Evolutionary conservation across 441 rosid species (phyloP), one percentile per base, ranked within the genome.

Genomic region (Daphne laureola): DNA sequence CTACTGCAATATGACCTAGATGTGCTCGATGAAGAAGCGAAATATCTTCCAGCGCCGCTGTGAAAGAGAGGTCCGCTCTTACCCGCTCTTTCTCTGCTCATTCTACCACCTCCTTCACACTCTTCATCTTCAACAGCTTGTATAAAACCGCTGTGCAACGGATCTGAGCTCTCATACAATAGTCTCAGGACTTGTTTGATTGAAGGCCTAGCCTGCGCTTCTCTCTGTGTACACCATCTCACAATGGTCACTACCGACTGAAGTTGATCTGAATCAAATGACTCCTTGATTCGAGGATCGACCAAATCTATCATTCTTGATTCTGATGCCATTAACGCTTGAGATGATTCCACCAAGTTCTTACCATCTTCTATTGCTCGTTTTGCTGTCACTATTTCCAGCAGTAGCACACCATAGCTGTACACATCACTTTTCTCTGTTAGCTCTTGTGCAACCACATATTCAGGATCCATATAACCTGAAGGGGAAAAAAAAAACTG

Each of bases 391-490:
- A 93, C 70, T 58, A 89, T 72, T 69, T 93, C 99, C 55, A 93
- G 57, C 57, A 93, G 71, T 42, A 93, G 65, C 26, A 93, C 96
- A 14, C 99, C 99, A 2, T 77, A 90, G 76, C 99, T 87, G 67
- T 93, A 93, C n/a, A 90, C 69, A 65, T 93, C 97, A 54, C 97
- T 93, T 71, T 87, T 93, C 79, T 93, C 87, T 0, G 90, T 93
- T 59, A 90, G 87, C 67, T 93, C 87, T 61, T 81, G 96, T 25
- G 92, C 83, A 62, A 83, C 72, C 58, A 84, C 78, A 42, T 89
- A 89, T 70, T 89, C 97, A 25, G 96, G 98, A 73, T 93, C 97
- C 86, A 93, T 85, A 53, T 89, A 89, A 66, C 97, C 98, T 92
- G 91, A 58, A 72, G 73, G 15, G n/a, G n/a, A n/a, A n/a, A n/a